phyloP scores from a whole-genome alignment of 495 filamentous ascomycete species.

The Aspergillus sclerotioniger region DNA sequence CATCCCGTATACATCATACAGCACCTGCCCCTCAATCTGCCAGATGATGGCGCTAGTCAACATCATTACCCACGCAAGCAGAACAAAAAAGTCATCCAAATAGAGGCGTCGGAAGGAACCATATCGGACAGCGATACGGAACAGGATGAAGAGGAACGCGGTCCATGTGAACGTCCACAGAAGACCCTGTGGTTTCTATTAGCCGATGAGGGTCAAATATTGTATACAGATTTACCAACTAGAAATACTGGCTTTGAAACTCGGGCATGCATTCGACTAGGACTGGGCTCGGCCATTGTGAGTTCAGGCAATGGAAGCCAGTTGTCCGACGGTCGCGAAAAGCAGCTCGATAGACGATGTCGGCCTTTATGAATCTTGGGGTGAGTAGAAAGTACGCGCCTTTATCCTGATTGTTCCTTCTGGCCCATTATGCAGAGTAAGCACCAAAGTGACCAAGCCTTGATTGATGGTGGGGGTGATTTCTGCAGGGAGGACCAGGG shows the following conservation, averaged over 20 bases:
- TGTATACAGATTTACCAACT: neutral
- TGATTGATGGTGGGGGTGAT: too few species aligned
- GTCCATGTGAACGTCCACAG: neutral
- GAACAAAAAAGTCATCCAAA: neutral
- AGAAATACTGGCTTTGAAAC: neutral
- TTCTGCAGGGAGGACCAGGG: too few species aligned
- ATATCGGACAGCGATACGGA: neutral
- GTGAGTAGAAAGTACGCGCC: too few species aligned
- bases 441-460: too few species aligned
- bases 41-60: neutral
- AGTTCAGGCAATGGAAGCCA: neutral
- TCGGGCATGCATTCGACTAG: neutral
- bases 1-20: neutral
- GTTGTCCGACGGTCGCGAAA: neutral
- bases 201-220: neutral
- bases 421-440: too few species aligned
- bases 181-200: neutral
- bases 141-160: neutral
- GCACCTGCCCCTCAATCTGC: neutral
- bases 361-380: too few species aligned
- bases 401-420: too few species aligned
- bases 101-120: neutral
- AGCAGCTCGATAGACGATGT: neutral
- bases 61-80: neutral
- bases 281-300: neutral